These are phyloP conservation scores for Acanthamoeba triangularis DNA, from an alignment of 208 protist species.

Conservation along the genomic window DNA sequence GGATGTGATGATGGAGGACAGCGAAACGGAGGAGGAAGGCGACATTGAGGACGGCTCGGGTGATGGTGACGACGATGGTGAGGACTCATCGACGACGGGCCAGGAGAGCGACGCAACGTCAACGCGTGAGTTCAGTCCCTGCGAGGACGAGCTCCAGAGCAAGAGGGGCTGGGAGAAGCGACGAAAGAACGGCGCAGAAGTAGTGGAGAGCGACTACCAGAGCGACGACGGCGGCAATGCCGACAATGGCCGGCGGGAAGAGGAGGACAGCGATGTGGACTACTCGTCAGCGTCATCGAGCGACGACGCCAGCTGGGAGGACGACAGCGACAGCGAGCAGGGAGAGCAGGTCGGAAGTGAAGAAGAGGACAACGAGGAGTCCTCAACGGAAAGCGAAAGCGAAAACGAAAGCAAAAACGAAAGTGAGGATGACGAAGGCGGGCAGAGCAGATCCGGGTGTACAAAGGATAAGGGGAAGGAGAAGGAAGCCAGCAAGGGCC, in stretches of 20 bases:
- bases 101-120: background rate
- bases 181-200: background rate
- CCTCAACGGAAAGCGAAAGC: background rate
- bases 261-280: background rate
- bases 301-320: background rate
- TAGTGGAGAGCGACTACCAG: too few species aligned
- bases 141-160: too few species aligned
- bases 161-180: background rate
- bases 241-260: background rate
- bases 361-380: too few species aligned
- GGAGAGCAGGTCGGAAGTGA: background rate
- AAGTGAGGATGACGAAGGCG: background rate
- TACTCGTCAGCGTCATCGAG: background rate
- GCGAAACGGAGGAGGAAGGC: background rate
- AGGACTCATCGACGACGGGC: background rate
- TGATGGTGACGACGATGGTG: background rate
- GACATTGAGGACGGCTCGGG: background rate
- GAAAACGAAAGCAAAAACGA: background rate
- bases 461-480: background rate
- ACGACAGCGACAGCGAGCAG: background rate
- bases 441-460: background rate
- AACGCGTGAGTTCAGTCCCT: background rate
- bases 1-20: background rate
- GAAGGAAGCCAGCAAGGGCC: background rate
- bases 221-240: too few species aligned